A percentile compares a stretch with the other conserved stretches of the same genome.
phyloP scores from a whole-genome alignment of 2,329 filamentous ascomycete genomes.

The Sphaerostilbella broomeana region DNA sequence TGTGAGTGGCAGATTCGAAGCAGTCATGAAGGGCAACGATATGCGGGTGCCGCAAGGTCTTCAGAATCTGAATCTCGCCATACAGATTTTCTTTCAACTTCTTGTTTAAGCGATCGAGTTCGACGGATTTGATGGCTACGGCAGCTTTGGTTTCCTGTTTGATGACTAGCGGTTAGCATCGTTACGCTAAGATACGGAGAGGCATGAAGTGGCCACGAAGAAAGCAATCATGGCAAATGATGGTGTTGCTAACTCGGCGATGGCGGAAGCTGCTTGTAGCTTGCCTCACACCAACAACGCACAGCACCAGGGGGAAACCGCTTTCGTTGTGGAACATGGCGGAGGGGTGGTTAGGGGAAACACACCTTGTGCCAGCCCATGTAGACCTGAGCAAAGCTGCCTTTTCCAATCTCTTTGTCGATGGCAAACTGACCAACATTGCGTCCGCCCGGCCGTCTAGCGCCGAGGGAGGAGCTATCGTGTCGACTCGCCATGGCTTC shows the following conservation, averaged over 20 bases:
- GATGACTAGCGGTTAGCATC: slow-evolving; percentile 5
- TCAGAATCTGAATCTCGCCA: slow-evolving; percentile 91
- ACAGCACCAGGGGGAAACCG: background rate
- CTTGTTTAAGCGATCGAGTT: slow-evolving; percentile 81
- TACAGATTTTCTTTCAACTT: slow-evolving; percentile 96
- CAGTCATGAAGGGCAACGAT: slow-evolving; percentile 96
- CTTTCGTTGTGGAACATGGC: slow-evolving; percentile 3
- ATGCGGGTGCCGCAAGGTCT: slow-evolving; percentile 87
- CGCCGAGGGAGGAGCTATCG: slow-evolving; percentile 31
- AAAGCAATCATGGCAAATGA: too few species aligned
- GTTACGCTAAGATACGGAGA: too few species aligned
- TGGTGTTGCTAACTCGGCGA: too few species aligned
- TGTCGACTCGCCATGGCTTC: slow-evolving; percentile 35
- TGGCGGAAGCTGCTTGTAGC: too few species aligned
- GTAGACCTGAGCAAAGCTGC: slow-evolving; percentile 96
- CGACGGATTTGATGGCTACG: slow-evolving; percentile 95
- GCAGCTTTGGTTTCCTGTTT: slow-evolving; percentile 67
- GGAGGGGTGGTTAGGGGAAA: slow-evolving; percentile 2
- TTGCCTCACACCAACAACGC: background rate
- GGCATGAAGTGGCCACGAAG: too few species aligned
- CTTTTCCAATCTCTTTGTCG: slow-evolving; percentile 87
- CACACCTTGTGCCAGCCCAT: slow-evolving; percentile 73
- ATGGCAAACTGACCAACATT: slow-evolving; percentile 70
- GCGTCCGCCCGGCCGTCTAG: slow-evolving; percentile 29
- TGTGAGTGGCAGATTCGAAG: slow-evolving; percentile 77